Percentiles rank a stretch among this genome's conserved stretches.
Conservation (phyloP, 2,329 filamentous ascomycete species). For the Fusarium falciforme region DNA sequence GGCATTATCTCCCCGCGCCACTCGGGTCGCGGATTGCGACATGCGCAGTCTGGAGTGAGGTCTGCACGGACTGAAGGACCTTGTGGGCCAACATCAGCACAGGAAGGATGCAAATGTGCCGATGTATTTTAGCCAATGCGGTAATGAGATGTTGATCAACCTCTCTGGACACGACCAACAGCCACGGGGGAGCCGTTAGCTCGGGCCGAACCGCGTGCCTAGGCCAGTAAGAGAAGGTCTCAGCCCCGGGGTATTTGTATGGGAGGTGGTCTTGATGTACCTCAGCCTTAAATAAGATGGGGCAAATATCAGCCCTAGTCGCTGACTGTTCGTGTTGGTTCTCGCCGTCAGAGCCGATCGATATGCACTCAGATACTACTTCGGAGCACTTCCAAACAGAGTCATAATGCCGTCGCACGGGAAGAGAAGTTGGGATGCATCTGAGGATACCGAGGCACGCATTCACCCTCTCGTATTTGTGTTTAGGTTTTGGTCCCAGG, state of each 20-base stretch:
- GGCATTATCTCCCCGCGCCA: constrained; percentile 8
- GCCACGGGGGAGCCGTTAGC: neutral
- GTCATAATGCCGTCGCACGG: constrained; percentile 16
- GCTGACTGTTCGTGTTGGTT: neutral
- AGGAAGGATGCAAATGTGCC: constrained; percentile 23
- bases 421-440: constrained; percentile 21
- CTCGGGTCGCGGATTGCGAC: neutral
- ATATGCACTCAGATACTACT: neutral
- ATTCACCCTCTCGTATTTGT: neutral
- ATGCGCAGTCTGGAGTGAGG: neutral
- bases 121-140: constrained; percentile 1
- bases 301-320: neutral
- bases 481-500: neutral
- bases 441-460: constrained; percentile 11
- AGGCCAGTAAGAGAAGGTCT: constrained; percentile 3
- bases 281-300: constrained; percentile 17
- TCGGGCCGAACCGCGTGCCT: constrained; percentile 10
- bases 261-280: neutral
- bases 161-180: neutral
- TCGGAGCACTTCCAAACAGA: neutral
- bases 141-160: neutral
- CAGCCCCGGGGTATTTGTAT: neutral
- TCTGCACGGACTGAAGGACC: neutral
- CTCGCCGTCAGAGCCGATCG: neutral
- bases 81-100: constrained; percentile 23